phyloP scores from a whole-genome alignment of 2,329 filamentous ascomycete genomes.

The Fusarium burgessii region DNA sequence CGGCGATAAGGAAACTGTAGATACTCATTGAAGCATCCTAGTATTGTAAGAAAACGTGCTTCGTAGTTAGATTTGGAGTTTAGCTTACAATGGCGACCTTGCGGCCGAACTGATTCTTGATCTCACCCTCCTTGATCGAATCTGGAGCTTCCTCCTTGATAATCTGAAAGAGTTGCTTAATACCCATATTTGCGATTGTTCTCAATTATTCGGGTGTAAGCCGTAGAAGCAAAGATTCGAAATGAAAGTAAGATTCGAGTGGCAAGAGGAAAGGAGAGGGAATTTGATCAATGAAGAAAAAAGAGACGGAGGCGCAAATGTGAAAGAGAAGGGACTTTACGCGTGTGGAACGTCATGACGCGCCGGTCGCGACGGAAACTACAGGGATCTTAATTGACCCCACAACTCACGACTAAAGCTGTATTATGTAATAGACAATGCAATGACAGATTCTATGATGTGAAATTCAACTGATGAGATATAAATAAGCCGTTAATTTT shows the following conservation, averaged over 20 bases:
- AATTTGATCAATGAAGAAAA: constrained; percentile 1
- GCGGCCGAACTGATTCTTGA: constrained; percentile 98
- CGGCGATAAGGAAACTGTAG: constrained; percentile 98
- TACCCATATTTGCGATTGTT: constrained; percentile 63
- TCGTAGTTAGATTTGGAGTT: not conserved
- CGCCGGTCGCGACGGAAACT: constrained; percentile 44
- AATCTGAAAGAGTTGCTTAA: constrained; percentile 81
- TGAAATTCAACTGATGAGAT: not conserved
- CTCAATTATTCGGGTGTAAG: not conserved
- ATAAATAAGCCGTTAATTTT: not conserved
- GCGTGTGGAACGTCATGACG: constrained; percentile 48
- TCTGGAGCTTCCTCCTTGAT: constrained; percentile 95
- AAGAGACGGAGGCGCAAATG: constrained; percentile 16
- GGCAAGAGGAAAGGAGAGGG: not conserved
- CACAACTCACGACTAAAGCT: constrained; percentile 30
- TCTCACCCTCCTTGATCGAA: constrained; percentile 95
- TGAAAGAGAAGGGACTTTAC: constrained; percentile 39
- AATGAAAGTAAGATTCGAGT: not conserved
- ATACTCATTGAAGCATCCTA: constrained; percentile 89
- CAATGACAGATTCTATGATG: not conserved
- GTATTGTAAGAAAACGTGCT: constrained; percentile 11
- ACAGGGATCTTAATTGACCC: constrained; percentile 50
- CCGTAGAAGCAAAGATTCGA: not conserved
- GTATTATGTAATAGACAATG: not conserved
- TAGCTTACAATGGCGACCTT: constrained; percentile 93